Evolutionary conservation across 2,329 filamentous ascomycete genomes (phyloP).

Genomic region (Pseudogymnoascus sp.): DNA sequence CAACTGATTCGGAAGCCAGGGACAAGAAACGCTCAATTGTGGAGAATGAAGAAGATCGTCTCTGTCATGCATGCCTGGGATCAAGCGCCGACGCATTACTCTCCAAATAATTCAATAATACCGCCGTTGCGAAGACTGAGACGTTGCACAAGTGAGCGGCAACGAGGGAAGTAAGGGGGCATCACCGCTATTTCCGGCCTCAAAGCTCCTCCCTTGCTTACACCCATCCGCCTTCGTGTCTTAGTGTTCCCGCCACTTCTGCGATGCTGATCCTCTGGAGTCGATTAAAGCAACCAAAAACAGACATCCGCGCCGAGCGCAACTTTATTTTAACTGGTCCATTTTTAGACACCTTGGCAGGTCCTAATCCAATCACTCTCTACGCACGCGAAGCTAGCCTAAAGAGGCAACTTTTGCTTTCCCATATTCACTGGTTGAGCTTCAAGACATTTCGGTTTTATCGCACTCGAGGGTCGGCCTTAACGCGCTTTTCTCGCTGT

Average conservation of each 20-base stretch:
- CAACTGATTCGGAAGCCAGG: neutral
- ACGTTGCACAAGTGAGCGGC: neutral
- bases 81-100: neutral
- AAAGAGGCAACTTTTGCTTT: constrained; percentile 4
- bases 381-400: neutral
- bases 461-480: neutral
- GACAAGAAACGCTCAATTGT: neutral
- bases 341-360: neutral
- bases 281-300: neutral
- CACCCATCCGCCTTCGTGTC: neutral
- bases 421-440: neutral
- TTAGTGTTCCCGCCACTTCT: neutral
- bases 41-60: neutral
- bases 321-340: neutral
- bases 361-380: neutral
- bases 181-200: neutral
- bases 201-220: neutral
- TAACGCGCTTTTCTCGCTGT: neutral
- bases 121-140: neutral
- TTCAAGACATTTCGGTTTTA: neutral
- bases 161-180: neutral
- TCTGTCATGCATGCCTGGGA: neutral
- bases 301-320: neutral
- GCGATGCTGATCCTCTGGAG: neutral
- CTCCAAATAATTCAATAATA: neutral